Percentiles rank a stretch among this genome's conserved stretches.
Conservation (phyloP, 2,329 filamentous ascomycete genomes). For the Cercospora sesami region DNA sequence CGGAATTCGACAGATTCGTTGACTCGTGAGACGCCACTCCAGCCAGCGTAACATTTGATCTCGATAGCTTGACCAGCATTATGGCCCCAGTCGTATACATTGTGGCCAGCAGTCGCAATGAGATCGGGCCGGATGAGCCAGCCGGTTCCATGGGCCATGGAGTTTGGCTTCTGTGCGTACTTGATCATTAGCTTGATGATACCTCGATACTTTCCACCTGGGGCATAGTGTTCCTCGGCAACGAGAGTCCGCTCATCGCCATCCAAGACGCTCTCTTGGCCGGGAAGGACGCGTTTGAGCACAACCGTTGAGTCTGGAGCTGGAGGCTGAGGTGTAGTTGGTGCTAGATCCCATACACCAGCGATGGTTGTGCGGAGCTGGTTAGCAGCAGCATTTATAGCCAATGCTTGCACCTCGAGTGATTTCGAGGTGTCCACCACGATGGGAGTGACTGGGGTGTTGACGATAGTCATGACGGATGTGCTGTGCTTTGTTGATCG, state of each 20-base stretch:
- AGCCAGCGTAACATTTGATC: background rate
- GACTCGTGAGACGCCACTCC: background rate
- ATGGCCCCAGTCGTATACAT: background rate
- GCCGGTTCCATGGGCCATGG: background rate
- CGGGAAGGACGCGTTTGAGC: background rate
- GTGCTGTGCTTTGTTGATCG: background rate
- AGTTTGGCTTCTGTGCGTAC: background rate
- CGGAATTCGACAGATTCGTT: background rate
- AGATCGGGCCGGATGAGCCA: background rate
- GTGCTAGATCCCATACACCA: background rate
- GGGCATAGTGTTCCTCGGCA: background rate
- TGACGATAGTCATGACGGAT: background rate
- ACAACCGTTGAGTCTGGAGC: background rate
- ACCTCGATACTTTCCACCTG: background rate
- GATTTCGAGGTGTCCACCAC: background rate
- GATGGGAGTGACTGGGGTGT: background rate
- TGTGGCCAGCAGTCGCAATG: background rate
- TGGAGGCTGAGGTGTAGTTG: background rate
- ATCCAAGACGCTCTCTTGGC: background rate
- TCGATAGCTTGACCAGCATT: background rate
- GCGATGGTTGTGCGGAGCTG: conserved; percentile 1
- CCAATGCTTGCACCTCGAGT: background rate
- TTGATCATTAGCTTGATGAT: conserved; percentile 1
- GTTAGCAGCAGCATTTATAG: background rate
- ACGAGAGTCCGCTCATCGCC: background rate